Percentiles rank a stretch among this genome's conserved stretches.
These are phyloP conservation scores for Candida ulmi DNA, from an alignment of 805 yeast species.

Conservation along the genomic window DNA sequence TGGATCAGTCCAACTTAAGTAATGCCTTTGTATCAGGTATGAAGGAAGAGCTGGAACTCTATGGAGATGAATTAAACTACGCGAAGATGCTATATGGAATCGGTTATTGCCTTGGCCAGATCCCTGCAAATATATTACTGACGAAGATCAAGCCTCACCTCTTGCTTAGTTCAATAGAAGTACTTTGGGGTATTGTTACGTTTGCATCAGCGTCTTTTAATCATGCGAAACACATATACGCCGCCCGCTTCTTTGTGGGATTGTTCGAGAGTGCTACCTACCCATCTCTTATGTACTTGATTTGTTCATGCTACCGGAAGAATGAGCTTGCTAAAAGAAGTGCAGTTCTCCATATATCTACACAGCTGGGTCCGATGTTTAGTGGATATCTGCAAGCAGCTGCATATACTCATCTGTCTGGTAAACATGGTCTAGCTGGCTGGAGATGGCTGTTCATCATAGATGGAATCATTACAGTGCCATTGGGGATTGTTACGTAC, in stretches of 20 bases:
- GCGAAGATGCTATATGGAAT: conserved; percentile 48
- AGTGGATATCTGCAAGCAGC: conserved; percentile 17
- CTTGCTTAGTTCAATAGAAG: conserved; percentile 34
- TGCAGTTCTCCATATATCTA: conserved; percentile 45
- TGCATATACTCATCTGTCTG: not conserved
- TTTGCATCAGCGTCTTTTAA: conserved; percentile 36
- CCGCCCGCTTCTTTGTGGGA: conserved; percentile 48
- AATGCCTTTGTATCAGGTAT: conserved; percentile 52
- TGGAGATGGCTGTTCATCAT: too few species aligned
- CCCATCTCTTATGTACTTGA: conserved; percentile 42
- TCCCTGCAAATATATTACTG: conserved; percentile 31
- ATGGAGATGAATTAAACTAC: conserved; percentile 48
- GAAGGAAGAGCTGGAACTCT: conserved; percentile 40
- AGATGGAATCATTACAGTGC: too few species aligned
- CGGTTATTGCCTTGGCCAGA: conserved; percentile 43
- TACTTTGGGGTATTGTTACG: conserved; percentile 51
- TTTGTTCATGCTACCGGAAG: conserved; percentile 44
- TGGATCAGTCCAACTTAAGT: conserved; percentile 46
- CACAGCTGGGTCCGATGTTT: conserved; percentile 47
- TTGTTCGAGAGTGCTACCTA: conserved; percentile 46
- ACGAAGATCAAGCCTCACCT: conserved; percentile 26
- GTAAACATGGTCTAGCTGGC: too few species aligned
- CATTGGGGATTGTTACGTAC: too few species aligned
- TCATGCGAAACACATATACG: conserved; percentile 38
- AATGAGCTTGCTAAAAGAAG: conserved; percentile 45